These are phyloP conservation scores for Nakaseomyces nivariensis DNA, from an alignment of 1,139 yeast species.

Conservation along the genomic window DNA sequence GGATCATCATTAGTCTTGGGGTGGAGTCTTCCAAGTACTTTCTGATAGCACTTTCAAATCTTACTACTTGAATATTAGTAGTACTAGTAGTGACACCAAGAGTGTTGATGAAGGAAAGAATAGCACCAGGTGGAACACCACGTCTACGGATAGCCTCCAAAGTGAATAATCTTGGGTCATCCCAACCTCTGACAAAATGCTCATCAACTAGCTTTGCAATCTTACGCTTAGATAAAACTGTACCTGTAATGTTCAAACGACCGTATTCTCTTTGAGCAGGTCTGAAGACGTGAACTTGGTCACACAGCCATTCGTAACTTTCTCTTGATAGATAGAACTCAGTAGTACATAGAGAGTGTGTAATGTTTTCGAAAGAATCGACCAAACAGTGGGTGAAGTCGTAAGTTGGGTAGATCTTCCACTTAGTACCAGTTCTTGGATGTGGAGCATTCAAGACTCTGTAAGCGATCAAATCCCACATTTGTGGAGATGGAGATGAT, in stretches of 20 bases:
- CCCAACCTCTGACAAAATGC: constrained; percentile 86
- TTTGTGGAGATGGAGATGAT: constrained; percentile 88
- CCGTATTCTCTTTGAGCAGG: constrained; percentile 99
- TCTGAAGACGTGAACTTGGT: constrained; percentile 85
- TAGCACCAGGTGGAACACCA: constrained; percentile 99
- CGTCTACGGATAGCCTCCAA: constrained; percentile 92
- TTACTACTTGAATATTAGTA: constrained; percentile 77
- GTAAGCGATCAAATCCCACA: constrained; percentile 99
- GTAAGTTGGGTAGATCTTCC: constrained; percentile 98
- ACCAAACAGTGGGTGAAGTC: constrained; percentile 98
- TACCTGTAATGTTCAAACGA: constrained; percentile 87
- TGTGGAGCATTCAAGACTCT: constrained; percentile 87
- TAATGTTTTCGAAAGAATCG: constrained; percentile 91
- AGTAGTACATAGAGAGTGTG: constrained; percentile 91
- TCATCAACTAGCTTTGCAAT: constrained; percentile 86
- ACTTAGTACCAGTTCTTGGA: constrained; percentile 91
- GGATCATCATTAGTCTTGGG: constrained; percentile 89
- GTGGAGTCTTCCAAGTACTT: constrained; percentile 80
- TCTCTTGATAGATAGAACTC: constrained; percentile 89
- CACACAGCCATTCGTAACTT: constrained; percentile 98
- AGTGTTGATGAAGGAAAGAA: constrained; percentile 83
- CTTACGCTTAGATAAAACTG: constrained; percentile 89
- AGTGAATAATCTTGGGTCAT: constrained; percentile 94
- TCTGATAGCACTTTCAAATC: constrained; percentile 88
- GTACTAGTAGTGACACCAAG: constrained; percentile 93